A percentile compares a stretch with the other conserved stretches of the same genome.
Conservation (phyloP, 768 basidiomycete genomes). For the Mycena vulgaris region DNA sequence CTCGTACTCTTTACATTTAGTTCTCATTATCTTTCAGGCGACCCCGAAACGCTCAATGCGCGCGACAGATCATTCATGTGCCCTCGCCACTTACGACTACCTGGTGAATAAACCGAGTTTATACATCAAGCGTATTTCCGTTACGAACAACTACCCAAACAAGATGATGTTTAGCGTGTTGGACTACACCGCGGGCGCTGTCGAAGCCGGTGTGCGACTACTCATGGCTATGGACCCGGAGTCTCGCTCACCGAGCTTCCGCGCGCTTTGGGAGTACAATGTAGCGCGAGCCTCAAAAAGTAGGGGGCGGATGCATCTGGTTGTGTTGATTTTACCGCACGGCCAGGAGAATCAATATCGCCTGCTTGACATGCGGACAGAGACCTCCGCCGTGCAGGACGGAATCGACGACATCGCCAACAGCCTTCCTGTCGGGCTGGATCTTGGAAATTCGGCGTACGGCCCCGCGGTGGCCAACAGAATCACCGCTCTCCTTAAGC, state of each 20-base stretch:
- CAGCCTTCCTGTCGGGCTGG: neutral
- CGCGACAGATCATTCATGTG: constrained; percentile 9
- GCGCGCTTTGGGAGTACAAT: neutral
- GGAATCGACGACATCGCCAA: constrained; percentile 3
- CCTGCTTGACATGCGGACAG: neutral
- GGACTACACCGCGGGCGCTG: neutral
- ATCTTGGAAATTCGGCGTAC: neutral
- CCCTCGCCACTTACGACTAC: neutral
- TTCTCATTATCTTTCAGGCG: neutral
- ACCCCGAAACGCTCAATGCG: neutral
- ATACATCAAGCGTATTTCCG: constrained; percentile 6
- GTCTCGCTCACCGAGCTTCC: neutral
- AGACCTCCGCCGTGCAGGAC: neutral
- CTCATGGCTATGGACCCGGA: neutral
- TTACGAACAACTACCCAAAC: neutral
- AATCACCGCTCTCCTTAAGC: neutral
- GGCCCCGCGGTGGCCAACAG: neutral
- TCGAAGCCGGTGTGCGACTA: neutral
- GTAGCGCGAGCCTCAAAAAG: neutral
- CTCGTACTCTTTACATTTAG: neutral
- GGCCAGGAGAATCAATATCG: neutral
- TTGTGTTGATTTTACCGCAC: neutral
- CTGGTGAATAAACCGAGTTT: neutral
- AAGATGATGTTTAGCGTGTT: neutral
- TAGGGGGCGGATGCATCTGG: neutral